phyloP scores from a whole-genome alignment of 257 asterid genomes.

The Solanum dulcamara region DNA sequence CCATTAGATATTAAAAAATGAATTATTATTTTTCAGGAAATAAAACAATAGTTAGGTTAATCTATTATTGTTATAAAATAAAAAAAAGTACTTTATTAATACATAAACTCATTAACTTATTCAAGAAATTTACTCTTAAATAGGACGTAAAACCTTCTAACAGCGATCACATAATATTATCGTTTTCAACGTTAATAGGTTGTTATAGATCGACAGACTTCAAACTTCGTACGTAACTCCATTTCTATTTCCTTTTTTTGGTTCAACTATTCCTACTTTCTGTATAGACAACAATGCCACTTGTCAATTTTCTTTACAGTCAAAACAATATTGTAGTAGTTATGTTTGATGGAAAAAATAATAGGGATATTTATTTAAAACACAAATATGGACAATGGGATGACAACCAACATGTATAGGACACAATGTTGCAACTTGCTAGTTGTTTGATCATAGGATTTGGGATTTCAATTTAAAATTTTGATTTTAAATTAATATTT shows the following conservation, averaged over 20 bases:
- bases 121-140: not conserved
- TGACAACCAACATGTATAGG: too few species aligned
- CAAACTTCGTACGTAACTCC: not conserved
- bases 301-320: not conserved
- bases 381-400: too few species aligned
- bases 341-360: not conserved
- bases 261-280: not conserved
- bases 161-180: not conserved
- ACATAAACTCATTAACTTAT: not conserved
- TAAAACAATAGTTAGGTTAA: not conserved
- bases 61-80: not conserved
- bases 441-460: too few species aligned
- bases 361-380: not conserved
- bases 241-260: not conserved
- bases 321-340: not conserved
- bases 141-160: not conserved
- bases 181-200: not conserved
- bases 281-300: not conserved
- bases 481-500: too few species aligned
- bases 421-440: too few species aligned
- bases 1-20: too few species aligned
- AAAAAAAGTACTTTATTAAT: not conserved
- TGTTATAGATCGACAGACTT: not conserved
- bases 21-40: not conserved
- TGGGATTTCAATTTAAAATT: too few species aligned